Evolutionary conservation across 2,329 filamentous ascomycete genomes (phyloP).

Genomic region (Venturiaceae sp.): DNA sequence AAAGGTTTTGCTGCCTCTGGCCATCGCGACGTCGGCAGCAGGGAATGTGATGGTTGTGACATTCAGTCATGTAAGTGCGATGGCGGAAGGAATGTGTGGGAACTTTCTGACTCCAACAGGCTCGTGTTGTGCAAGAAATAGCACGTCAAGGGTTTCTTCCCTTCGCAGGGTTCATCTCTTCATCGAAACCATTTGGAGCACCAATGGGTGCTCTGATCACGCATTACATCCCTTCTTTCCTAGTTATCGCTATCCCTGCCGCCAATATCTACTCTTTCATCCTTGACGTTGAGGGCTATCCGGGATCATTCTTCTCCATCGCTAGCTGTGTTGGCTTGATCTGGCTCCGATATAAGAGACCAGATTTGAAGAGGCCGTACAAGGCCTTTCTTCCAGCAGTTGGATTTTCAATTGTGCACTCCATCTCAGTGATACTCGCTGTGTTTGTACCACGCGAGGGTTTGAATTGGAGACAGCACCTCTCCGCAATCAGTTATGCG

Average conservation of each 20-base stretch:
- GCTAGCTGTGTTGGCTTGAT: constrained; percentile 49
- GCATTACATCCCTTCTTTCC: constrained; percentile 57
- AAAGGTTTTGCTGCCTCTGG: constrained; percentile 7
- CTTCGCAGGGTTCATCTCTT: constrained; percentile 50
- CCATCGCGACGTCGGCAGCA: constrained; percentile 6
- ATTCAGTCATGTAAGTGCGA: constrained; percentile 4
- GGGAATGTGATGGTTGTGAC: constrained; percentile 11
- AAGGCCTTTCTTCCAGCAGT: constrained; percentile 9
- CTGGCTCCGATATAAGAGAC: constrained; percentile 49
- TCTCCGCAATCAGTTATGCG: too few relatives aligned
- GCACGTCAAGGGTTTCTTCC: constrained; percentile 63
- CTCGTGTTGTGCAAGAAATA: constrained; percentile 47
- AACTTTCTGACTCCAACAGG: neutral
- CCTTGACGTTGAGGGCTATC: constrained; percentile 61
- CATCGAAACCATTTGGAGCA: constrained; percentile 56
- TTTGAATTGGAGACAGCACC: too few relatives aligned
- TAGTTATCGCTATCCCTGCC: constrained; percentile 59
- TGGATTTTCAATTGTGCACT: neutral
- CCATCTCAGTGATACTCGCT: constrained; percentile 26
- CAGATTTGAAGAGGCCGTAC: constrained; percentile 53
- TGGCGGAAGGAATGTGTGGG: neutral
- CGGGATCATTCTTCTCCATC: constrained; percentile 50
- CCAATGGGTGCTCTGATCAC: constrained; percentile 59
- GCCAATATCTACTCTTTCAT: constrained; percentile 66
- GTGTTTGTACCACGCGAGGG: too few relatives aligned